A percentile compares a stretch with the other conserved stretches of the same genome.
These are phyloP conservation scores for Trichoderma gracile DNA, from an alignment of 2,329 filamentous ascomycete species.

Conservation along the genomic window DNA sequence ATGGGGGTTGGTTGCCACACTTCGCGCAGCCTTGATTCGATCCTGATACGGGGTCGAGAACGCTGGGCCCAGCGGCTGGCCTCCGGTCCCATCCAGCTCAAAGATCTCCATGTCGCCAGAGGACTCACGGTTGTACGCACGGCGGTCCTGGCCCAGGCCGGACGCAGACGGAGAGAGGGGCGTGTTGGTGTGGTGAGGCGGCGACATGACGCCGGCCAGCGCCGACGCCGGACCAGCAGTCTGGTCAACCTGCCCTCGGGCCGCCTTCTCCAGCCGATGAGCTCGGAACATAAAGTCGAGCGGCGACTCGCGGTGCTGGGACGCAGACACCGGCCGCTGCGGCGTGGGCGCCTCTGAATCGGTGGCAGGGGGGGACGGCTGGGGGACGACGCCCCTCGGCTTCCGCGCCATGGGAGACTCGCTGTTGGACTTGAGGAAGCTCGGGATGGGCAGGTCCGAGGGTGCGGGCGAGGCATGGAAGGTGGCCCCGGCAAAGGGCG, in stretches of 20 bases:
- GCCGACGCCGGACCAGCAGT: constrained; percentile 45
- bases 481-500: constrained; percentile 85
- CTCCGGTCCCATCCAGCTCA: constrained; percentile 65
- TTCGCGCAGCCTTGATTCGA: constrained; percentile 58
- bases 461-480: constrained; percentile 95
- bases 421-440: constrained; percentile 74
- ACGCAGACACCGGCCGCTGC: constrained; percentile 41
- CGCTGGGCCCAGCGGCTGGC: constrained; percentile 60
- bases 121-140: constrained; percentile 30
- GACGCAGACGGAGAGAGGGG: constrained; percentile 31
- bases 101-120: constrained; percentile 34
- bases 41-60: constrained; percentile 68
- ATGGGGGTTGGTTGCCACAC: constrained; percentile 34
- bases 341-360: constrained; percentile 53
- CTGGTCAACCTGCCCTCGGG: constrained; percentile 57
- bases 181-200: constrained; percentile 40
- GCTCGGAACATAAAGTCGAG: constrained; percentile 90
- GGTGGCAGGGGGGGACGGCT: constrained; percentile 54
- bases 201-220: constrained; percentile 55
- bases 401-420: constrained; percentile 53
- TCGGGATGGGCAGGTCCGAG: constrained; percentile 85
- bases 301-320: constrained; percentile 63
- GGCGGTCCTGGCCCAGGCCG: constrained; percentile 33
- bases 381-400: constrained; percentile 43
- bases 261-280: constrained; percentile 71